Percentiles rank a stretch among this genome's conserved stretches.
Evolutionary conservation across 2,329 filamentous ascomycete species (phyloP).

Genomic region (Didymella pinodella): DNA sequence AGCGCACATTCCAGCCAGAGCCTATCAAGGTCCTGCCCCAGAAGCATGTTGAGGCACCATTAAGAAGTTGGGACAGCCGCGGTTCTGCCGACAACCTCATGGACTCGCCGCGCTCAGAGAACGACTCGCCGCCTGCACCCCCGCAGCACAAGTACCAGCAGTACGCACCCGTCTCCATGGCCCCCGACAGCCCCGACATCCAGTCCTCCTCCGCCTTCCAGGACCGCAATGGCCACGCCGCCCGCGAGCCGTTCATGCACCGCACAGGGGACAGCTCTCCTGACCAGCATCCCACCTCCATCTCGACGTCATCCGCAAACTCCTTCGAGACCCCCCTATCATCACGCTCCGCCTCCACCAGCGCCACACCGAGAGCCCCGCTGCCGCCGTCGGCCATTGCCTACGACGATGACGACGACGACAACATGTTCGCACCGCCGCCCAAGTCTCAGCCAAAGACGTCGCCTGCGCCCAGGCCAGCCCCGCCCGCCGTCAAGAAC

Average conservation of each 20-base stretch:
- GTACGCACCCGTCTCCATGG: constrained; percentile 41
- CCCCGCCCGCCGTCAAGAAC: constrained; percentile 24
- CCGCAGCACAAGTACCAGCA: constrained; percentile 46
- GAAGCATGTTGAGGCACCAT: constrained; percentile 56
- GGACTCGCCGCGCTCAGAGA: constrained; percentile 49
- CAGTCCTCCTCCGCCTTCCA: constrained; percentile 36
- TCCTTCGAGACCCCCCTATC: constrained; percentile 46
- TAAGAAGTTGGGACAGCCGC: constrained; percentile 62
- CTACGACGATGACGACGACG: constrained; percentile 37
- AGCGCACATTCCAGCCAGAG: constrained; percentile 48
- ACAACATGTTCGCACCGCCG: constrained; percentile 42
- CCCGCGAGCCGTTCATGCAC: constrained; percentile 39
- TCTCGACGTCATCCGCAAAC: constrained; percentile 41
- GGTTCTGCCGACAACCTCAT: constrained; percentile 61
- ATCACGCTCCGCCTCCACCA: constrained; percentile 44
- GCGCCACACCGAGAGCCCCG: constrained; percentile 41
- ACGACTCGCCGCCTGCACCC: constrained; percentile 44
- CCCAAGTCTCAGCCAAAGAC: constrained; percentile 21
- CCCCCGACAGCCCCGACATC: constrained; percentile 45
- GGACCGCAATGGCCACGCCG: constrained; percentile 29
- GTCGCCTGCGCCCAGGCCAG: constrained; percentile 15
- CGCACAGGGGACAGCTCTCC: constrained; percentile 34
- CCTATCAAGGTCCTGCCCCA: constrained; percentile 57
- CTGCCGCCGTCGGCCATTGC: constrained; percentile 29
- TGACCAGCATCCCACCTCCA: constrained; percentile 36